These are phyloP conservation scores for Corynespora cassiicola DNA, from an alignment of 2,329 filamentous ascomycete genomes.

Conservation along the genomic window DNA sequence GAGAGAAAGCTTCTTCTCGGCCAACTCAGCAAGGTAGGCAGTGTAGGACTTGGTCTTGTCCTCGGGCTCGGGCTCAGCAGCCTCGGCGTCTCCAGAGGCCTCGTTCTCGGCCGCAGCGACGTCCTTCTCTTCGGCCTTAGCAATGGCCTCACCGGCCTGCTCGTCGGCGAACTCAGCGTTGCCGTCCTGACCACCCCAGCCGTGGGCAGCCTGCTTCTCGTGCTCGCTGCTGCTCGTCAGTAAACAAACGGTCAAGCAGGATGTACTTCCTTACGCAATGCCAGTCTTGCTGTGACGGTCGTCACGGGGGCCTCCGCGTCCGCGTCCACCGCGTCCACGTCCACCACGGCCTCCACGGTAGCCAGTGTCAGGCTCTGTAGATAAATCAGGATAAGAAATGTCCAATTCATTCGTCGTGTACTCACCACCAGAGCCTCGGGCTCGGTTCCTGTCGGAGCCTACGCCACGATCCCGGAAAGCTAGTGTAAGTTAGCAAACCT, in stretches of 20 bases:
- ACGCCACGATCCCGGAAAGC: conserved; percentile 90
- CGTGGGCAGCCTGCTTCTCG: conserved; percentile 86
- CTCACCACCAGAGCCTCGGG: conserved; percentile 58
- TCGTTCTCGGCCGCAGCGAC: conserved; percentile 46
- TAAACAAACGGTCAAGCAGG: background rate
- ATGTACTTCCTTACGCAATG: conserved; percentile 58
- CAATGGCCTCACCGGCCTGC: conserved; percentile 87
- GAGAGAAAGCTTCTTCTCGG: conserved; percentile 78
- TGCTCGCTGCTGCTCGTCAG: conserved; percentile 65
- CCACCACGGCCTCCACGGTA: conserved; percentile 48
- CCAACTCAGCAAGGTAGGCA: conserved; percentile 82
- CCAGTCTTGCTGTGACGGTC: conserved; percentile 70
- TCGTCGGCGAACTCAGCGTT: conserved; percentile 88
- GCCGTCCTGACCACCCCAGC: conserved; percentile 86
- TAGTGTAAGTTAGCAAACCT: conserved; percentile 48
- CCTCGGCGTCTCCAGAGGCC: conserved; percentile 50
- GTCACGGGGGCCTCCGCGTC: conserved; percentile 53
- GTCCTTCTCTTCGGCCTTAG: conserved; percentile 82
- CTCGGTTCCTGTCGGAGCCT: conserved; percentile 82
- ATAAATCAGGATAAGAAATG: conserved; percentile 14
- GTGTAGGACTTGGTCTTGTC: conserved; percentile 90
- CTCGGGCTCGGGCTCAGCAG: conserved; percentile 65
- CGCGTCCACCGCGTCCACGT: conserved; percentile 54
- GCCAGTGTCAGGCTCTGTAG: conserved; percentile 25
- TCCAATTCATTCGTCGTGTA: conserved; percentile 6